phyloP scores from a whole-genome alignment of 106 monocot genomes.

The Hemerocallis citrina region DNA sequence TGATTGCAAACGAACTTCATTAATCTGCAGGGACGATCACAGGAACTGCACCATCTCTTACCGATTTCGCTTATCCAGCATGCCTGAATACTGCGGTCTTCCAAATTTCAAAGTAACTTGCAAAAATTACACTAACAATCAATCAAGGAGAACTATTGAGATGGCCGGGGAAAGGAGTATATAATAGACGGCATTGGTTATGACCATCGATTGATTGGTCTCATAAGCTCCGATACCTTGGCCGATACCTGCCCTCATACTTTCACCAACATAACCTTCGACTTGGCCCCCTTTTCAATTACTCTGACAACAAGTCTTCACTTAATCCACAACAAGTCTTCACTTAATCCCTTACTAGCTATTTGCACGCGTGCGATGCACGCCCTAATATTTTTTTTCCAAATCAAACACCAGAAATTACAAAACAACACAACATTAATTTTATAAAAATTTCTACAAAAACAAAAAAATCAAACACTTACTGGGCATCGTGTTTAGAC shows the following conservation, averaged over 20 bases:
- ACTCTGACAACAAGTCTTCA: constrained; percentile 2
- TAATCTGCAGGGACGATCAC: not conserved
- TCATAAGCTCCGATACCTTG: not conserved
- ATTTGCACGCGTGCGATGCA: no score
- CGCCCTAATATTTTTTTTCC: no score
- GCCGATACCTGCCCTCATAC: not conserved
- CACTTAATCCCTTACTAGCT: no score
- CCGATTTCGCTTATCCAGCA: not conserved
- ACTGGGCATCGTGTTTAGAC: no score
- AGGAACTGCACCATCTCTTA: constrained; percentile 2
- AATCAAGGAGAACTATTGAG: not conserved
- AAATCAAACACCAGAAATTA: no score
- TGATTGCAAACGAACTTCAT: not conserved
- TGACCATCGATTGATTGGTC: not conserved
- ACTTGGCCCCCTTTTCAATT: not conserved
- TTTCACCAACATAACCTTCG: not conserved
- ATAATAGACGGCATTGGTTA: constrained; percentile 3
- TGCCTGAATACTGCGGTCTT: constrained; percentile 12
- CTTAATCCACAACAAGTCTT: no score
- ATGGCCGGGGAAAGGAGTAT: not conserved
- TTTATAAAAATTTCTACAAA: no score
- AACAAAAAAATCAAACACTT: no score
- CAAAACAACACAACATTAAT: no score
- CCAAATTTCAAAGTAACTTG: constrained; percentile 3
- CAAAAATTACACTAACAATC: not conserved